A percentile compares a stretch with the other conserved stretches of the same genome.
These are phyloP conservation scores for Arxiozyma slooffiae DNA, from an alignment of 1,139 yeast genomes.

Conservation along the genomic window DNA sequence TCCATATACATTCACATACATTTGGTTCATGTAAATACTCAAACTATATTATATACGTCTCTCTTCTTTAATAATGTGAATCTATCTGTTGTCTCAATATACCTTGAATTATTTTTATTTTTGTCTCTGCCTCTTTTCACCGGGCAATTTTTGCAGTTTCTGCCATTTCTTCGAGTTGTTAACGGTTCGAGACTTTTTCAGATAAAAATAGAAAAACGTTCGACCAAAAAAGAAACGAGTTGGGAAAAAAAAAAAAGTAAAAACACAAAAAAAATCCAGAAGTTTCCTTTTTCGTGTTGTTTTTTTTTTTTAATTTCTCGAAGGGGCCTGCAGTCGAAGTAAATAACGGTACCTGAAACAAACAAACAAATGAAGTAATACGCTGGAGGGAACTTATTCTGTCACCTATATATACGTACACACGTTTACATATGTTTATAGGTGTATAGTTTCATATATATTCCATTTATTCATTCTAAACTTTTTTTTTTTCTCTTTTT, in stretches of 20 bases:
- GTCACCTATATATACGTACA: too few species aligned
- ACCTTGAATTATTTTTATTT: neutral
- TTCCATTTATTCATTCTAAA: too few species aligned
- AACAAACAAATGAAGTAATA: too few species aligned
- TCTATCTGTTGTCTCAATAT: neutral
- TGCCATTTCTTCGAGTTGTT: too few species aligned
- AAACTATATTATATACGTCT: too few species aligned
- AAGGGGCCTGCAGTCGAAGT: neutral
- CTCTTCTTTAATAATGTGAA: too few species aligned
- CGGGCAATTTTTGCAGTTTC: neutral
- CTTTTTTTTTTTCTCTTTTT: neutral
- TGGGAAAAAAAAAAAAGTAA: too few species aligned
- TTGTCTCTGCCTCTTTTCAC: too few species aligned
- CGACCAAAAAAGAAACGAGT: neutral
- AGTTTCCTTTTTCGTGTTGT: neutral
- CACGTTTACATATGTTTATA: too few species aligned
- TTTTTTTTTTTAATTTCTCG: neutral
- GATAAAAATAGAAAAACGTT: neutral
- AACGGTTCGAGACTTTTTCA: too few species aligned
- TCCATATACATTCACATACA: neutral
- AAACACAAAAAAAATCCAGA: too few species aligned
- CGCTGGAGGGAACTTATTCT: neutral
- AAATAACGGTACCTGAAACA: too few species aligned
- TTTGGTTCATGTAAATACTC: neutral
- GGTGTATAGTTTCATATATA: neutral